phyloP scores from a whole-genome alignment of 2,329 filamentous ascomycete species.

The Penicillium sp. region DNA sequence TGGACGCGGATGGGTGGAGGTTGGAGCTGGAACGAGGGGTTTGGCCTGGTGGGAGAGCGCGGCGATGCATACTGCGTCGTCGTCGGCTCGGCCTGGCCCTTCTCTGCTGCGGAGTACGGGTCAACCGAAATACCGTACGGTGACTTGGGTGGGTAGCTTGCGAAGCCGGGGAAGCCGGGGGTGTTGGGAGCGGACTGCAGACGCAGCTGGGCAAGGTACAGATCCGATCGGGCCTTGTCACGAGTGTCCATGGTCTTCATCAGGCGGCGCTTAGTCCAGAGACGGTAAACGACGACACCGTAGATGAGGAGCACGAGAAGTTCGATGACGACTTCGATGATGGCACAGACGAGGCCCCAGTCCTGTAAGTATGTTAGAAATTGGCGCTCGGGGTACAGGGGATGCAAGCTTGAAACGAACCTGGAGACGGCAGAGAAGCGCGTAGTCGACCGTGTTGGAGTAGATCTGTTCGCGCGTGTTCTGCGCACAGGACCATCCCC shows the following conservation, averaged over 20 bases:
- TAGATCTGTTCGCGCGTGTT: conserved; percentile 81
- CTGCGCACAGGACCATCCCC: conserved; percentile 96
- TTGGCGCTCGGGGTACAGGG: conserved; percentile 15
- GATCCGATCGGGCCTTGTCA: conserved; percentile 88
- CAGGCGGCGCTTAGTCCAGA: conserved; percentile 93
- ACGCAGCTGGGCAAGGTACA: conserved; percentile 86
- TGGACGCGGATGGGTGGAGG: conserved; percentile 78
- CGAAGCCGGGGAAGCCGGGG: conserved; percentile 65
- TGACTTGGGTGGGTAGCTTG: conserved; percentile 63
- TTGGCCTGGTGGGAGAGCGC: conserved; percentile 60
- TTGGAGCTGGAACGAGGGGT: conserved; percentile 78
- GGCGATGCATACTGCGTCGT: conserved; percentile 60
- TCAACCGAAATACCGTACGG: conserved; percentile 44
- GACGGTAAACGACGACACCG: conserved; percentile 92
- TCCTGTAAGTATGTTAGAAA: conserved; percentile 58
- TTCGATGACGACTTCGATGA: conserved; percentile 95
- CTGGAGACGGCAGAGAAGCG: conserved; percentile 85
- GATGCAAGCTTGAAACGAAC: conserved; percentile 50
- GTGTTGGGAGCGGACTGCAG: conserved; percentile 93
- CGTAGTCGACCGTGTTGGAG: conserved; percentile 78
- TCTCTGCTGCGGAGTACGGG: conserved; percentile 53
- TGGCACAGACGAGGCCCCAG: conserved; percentile 93
- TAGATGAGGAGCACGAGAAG: conserved; percentile 90
- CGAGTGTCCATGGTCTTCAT: conserved; percentile 96
- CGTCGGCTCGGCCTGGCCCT: conserved; percentile 55